Conservation (phyloP, 2,329 filamentous ascomycete species). For the Cercospora sojina region DNA sequence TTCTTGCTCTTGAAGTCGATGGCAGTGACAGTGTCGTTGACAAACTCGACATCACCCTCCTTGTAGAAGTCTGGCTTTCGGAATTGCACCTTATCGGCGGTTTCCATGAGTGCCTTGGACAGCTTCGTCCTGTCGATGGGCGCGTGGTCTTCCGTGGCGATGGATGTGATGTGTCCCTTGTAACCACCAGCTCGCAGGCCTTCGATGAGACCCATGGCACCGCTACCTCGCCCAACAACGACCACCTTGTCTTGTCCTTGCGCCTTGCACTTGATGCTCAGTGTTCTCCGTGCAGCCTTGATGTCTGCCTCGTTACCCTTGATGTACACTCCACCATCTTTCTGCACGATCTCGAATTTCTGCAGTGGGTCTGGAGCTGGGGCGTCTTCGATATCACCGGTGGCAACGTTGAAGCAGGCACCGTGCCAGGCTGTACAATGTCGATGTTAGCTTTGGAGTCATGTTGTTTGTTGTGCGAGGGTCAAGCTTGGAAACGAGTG, state of each 20-base stretch:
- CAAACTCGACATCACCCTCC: constrained; percentile 56
- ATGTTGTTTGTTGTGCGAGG: too few species aligned
- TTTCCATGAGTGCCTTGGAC: constrained; percentile 86
- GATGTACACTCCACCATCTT: constrained; percentile 80
- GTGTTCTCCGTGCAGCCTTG: constrained; percentile 70
- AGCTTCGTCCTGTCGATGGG: constrained; percentile 94
- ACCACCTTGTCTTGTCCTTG: constrained; percentile 65
- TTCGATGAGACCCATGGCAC: constrained; percentile 77
- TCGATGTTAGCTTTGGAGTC: not conserved
- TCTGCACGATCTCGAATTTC: constrained; percentile 77
- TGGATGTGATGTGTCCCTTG: constrained; percentile 74
- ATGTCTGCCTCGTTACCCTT: constrained; percentile 75
- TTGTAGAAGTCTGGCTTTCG: constrained; percentile 76
- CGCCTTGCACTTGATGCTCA: constrained; percentile 69
- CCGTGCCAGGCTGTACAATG: constrained; percentile 71
- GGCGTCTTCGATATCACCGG: constrained; percentile 92
- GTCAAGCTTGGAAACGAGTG: not conserved
- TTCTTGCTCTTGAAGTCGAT: constrained; percentile 75
- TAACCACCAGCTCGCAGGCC: constrained; percentile 79
- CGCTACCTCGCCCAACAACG: constrained; percentile 84
- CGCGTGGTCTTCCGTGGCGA: constrained; percentile 73
- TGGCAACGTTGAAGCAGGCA: constrained; percentile 88
- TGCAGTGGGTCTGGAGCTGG: constrained; percentile 84
- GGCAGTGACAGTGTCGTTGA: constrained; percentile 60
- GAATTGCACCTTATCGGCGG: constrained; percentile 74